phyloP scores from a whole-genome alignment of 192 early-diverging fungal species.

The Podila minutissima region DNA sequence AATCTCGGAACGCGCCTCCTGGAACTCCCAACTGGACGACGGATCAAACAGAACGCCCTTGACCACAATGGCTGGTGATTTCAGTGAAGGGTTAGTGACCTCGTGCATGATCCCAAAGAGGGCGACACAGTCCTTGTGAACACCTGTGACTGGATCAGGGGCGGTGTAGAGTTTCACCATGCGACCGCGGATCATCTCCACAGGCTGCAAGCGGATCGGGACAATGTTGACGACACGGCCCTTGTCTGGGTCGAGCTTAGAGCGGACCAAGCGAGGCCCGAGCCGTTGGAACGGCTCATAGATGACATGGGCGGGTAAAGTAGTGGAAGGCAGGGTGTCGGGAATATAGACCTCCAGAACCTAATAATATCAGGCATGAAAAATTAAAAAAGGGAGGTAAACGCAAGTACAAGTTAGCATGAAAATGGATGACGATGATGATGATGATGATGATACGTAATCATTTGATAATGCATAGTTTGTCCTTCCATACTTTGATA shows the following conservation, averaged over 20 bases:
- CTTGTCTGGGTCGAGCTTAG: not conserved
- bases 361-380: constrained; percentile 6
- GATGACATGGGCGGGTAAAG: not conserved
- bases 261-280: not conserved
- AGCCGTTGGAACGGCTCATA: not conserved
- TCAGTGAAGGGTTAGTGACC: not conserved
- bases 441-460: not conserved
- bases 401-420: not conserved
- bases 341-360: constrained; percentile 21
- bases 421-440: not conserved
- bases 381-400: not conserved
- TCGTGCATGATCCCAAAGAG: constrained; percentile 31
- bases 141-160: not conserved
- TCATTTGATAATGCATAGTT: not conserved
- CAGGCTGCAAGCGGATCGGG: not conserved
- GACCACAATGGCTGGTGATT: constrained; percentile 9
- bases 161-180: constrained; percentile 13
- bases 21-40: not conserved
- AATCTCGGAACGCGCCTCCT: constrained; percentile 1
- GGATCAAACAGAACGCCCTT: constrained; percentile 18
- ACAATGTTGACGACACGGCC: constrained; percentile 21
- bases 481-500: constrained; percentile 3
- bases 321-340: not conserved
- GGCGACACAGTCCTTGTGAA: constrained; percentile 11
- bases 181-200: constrained; percentile 13